These are phyloP conservation scores for Blastobotrys petasosporus DNA, from an alignment of 1,139 yeast genomes.

Conservation along the genomic window DNA sequence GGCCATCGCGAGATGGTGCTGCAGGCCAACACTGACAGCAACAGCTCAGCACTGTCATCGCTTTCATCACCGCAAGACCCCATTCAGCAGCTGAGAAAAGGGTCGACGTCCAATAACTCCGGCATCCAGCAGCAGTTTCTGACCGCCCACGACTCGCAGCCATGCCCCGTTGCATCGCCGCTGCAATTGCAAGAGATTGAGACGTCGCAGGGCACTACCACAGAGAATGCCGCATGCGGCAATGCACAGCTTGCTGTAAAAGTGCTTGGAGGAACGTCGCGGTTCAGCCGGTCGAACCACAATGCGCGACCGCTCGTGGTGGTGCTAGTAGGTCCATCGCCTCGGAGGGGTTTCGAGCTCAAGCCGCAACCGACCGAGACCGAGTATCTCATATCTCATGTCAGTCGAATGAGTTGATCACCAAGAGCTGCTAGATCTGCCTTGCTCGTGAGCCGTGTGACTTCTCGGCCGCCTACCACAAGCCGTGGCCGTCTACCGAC, in stretches of 20 bases:
- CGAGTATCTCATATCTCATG: no score
- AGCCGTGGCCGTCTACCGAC: no score
- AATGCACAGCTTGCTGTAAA: slow-evolving; percentile 54
- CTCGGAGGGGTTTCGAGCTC: no score
- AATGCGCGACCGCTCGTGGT: slow-evolving; percentile 76
- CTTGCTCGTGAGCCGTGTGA: no score
- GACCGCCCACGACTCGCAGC: slow-evolving; percentile 17
- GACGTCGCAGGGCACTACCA: slow-evolving; percentile 44
- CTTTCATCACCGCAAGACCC: neutral
- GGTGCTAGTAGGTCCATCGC: slow-evolving; percentile 67
- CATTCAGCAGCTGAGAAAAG: slow-evolving; percentile 8
- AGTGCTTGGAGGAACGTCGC: slow-evolving; percentile 61
- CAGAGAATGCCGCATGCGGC: slow-evolving; percentile 72
- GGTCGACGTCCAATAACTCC: slow-evolving; percentile 2
- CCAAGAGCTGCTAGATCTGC: no score
- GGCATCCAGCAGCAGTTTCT: slow-evolving; percentile 3
- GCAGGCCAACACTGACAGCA: slow-evolving; percentile 28
- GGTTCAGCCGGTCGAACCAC: slow-evolving; percentile 57
- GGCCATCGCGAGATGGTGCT: slow-evolving; percentile 73
- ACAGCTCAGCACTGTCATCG: neutral
- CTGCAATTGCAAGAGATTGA: slow-evolving; percentile 79
- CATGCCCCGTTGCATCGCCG: slow-evolving; percentile 63
- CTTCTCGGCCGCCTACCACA: no score
- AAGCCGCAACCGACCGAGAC: no score
- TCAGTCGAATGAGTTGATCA: no score